These are phyloP conservation scores for Chlamydomonas schloesseri DNA, from an alignment of 139 green algal species.

Conservation along the genomic window DNA sequence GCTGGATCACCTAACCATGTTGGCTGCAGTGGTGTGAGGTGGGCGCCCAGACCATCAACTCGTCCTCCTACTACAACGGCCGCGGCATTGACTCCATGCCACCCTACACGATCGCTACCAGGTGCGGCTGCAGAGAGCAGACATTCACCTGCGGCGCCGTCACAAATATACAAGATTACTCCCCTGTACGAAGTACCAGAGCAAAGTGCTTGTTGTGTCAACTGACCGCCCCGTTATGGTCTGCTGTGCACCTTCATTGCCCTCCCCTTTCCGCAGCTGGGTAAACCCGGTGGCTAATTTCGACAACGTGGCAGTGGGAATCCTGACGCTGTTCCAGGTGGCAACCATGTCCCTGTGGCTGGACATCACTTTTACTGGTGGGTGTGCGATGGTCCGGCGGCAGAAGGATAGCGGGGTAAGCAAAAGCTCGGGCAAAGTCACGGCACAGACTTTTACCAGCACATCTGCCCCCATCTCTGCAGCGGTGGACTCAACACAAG, in stretches of 20 bases:
- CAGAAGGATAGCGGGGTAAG: too few relatives aligned
- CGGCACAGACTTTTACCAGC: too few relatives aligned
- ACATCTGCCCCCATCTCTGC: too few relatives aligned
- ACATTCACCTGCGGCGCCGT: neutral
- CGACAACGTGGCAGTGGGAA: conserved; percentile 67
- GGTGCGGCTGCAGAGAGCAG: neutral
- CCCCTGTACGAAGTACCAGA: too few relatives aligned
- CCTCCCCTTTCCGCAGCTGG: conserved; percentile 27
- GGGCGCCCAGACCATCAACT: conserved; percentile 37
- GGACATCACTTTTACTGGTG: conserved; percentile 70
- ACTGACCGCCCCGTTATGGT: too few relatives aligned
- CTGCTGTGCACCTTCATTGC: too few relatives aligned
- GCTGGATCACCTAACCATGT: too few relatives aligned
- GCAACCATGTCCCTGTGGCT: conserved; percentile 51
- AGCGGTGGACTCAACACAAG: conserved; percentile 58
- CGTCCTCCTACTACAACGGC: conserved; percentile 52
- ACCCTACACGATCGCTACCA: conserved; percentile 48
- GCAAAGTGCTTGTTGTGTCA: too few relatives aligned
- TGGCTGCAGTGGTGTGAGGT: conserved; percentile 48
- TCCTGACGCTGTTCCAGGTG: conserved; percentile 73
- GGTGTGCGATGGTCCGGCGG: too few relatives aligned
- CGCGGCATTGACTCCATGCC: conserved; percentile 46
- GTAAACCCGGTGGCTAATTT: conserved; percentile 72
- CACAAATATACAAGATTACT: too few relatives aligned
- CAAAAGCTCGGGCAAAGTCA: too few relatives aligned